Evolutionary conservation across 495 filamentous ascomycete genomes (phyloP).

Genomic region (Pseudotulostoma volvatum): DNA sequence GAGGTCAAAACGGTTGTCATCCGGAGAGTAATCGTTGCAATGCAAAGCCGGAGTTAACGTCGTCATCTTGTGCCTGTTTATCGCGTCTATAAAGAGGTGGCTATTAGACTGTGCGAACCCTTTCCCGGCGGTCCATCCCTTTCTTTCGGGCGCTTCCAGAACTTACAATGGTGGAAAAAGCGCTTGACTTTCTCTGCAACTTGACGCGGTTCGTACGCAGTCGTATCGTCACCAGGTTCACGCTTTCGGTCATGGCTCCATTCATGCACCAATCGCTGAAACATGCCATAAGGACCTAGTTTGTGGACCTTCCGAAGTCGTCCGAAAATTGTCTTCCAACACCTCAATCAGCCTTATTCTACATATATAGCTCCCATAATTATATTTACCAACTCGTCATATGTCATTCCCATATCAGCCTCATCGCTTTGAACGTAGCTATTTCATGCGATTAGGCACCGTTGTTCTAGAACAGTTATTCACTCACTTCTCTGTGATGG

Average conservation of each 20-base stretch:
- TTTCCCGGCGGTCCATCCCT: not conserved
- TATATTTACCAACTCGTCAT: slow-evolving; percentile 24
- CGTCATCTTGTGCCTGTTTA: slow-evolving; percentile 54
- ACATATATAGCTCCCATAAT: slow-evolving; percentile 3
- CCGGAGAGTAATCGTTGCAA: slow-evolving; percentile 38
- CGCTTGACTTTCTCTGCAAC: slow-evolving; percentile 45
- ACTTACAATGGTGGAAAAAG: slow-evolving; percentile 49
- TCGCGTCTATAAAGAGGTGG: slow-evolving; percentile 13
- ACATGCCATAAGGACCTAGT: slow-evolving; percentile 58
- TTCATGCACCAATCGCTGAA: slow-evolving; percentile 47
- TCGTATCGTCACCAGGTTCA: slow-evolving; percentile 10
- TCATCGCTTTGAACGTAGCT: slow-evolving; percentile 42
- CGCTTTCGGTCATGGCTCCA: slow-evolving; percentile 38
- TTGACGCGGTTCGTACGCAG: slow-evolving; percentile 20
- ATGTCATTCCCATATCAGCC: slow-evolving; percentile 55
- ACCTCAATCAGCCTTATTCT: slow-evolving; percentile 3
- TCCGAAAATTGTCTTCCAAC: slow-evolving; percentile 39
- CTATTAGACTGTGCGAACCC: slow-evolving; percentile 1
- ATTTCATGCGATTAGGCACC: slow-evolving; percentile 1
- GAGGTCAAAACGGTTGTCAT: slow-evolving; percentile 39
- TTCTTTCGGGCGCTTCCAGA: not conserved
- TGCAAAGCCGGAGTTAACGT: slow-evolving; percentile 45
- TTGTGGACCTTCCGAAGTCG: slow-evolving; percentile 54
- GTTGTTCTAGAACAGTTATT: slow-evolving; percentile 19
- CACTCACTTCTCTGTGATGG: slow-evolving; percentile 53